Evolutionary conservation across 176 grass and related monocot genomes (phyloP).

Genomic region (Oryza glaberrima): DNA sequence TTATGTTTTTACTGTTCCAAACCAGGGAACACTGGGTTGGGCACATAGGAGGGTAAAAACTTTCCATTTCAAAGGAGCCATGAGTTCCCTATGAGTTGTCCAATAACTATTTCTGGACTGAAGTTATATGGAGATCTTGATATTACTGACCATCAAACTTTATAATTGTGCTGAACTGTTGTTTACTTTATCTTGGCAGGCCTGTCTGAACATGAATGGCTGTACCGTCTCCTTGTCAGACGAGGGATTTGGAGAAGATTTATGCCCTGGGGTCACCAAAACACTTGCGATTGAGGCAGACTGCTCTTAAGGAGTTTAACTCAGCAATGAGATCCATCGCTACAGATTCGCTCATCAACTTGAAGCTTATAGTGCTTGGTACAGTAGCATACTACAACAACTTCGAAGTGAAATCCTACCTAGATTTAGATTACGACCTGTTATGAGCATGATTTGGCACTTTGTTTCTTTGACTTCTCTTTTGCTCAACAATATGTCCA

Average conservation of each 20-base stretch:
- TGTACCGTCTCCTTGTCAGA: slow-evolving; percentile 69
- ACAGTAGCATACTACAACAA: background rate
- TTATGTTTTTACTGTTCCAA: slow-evolving; percentile 18
- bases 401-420: background rate
- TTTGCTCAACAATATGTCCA: background rate
- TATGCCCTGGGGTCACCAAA: slow-evolving; percentile 74
- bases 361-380: background rate
- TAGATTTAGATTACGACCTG: slow-evolving; percentile 9
- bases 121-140: slow-evolving; percentile 26
- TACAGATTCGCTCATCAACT: slow-evolving; percentile 7
- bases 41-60: slow-evolving; percentile 12
- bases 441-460: background rate
- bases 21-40: background rate
- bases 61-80: slow-evolving; percentile 27
- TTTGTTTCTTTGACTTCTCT: background rate
- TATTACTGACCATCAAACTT: slow-evolving; percentile 29
- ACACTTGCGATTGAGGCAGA: slow-evolving; percentile 76
- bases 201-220: slow-evolving; percentile 62
- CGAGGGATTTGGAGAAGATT: slow-evolving; percentile 52
- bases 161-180: slow-evolving; percentile 28
- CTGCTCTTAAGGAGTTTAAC: slow-evolving; percentile 56
- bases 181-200: slow-evolving; percentile 51
- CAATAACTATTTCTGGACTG: background rate
- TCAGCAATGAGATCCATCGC: background rate
- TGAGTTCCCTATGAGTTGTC: slow-evolving; percentile 24